These are phyloP conservation scores for Stygiomarasmius scandens DNA, from an alignment of 1,284 basidiomycete species.

Conservation along the genomic window DNA sequence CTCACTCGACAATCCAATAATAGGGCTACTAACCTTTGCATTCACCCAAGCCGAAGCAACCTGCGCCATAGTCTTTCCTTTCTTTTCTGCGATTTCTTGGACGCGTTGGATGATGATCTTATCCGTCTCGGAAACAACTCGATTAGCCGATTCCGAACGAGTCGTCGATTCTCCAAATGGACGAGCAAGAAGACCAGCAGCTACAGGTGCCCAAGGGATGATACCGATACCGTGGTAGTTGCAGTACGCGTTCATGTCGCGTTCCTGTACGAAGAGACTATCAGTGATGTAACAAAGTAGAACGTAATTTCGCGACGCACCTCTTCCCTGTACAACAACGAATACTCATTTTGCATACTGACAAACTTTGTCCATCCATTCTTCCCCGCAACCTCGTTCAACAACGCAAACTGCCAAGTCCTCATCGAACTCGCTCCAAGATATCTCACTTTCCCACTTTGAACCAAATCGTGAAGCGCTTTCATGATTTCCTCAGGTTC, in stretches of 20 bases:
- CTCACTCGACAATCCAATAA: no score
- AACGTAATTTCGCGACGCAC: constrained; percentile 14
- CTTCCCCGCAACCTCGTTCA: constrained; percentile 24
- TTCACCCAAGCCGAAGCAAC: constrained; percentile 16
- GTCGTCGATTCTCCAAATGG: constrained; percentile 34
- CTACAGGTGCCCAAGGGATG: constrained; percentile 23
- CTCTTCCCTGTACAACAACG: constrained; percentile 38
- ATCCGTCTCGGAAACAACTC: constrained; percentile 1
- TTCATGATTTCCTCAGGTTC: no score
- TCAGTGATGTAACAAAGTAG: background rate
- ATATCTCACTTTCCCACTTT: no score
- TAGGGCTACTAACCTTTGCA: no score
- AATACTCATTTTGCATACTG: constrained; percentile 31
- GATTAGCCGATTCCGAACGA: constrained; percentile 5
- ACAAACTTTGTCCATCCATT: constrained; percentile 31
- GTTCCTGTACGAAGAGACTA: constrained; percentile 14
- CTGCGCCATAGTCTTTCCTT: constrained; percentile 10
- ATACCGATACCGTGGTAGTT: constrained; percentile 23
- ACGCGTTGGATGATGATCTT: constrained; percentile 9
- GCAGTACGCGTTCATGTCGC: constrained; percentile 25
- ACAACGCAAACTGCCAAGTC: constrained; percentile 33
- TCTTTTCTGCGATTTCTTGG: constrained; percentile 4
- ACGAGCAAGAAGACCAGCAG: constrained; percentile 19
- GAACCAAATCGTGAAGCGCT: no score
- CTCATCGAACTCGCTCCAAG: constrained; percentile 42